A percentile compares a stretch with the other conserved stretches of the same genome.
Conservation (phyloP, 345 rosid species). For the Eutrema japonicum region DNA sequence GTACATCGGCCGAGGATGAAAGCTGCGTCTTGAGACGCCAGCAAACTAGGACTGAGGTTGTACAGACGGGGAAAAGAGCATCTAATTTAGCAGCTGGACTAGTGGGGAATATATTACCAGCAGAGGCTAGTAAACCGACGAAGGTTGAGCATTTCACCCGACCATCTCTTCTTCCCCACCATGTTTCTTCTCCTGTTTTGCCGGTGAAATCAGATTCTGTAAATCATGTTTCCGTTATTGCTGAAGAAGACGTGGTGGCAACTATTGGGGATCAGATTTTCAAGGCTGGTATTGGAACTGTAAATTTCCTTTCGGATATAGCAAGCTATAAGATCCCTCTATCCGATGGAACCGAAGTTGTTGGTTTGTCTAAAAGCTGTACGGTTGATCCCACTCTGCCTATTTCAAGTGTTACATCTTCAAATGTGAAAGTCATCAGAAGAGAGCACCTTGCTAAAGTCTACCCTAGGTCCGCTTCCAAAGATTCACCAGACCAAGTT, state of each 20-base stretch:
- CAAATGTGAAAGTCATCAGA: slow-evolving; percentile 57
- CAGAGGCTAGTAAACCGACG: slow-evolving; percentile 46
- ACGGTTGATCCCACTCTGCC: slow-evolving; percentile 62
- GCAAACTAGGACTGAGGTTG: slow-evolving; percentile 50
- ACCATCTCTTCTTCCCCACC: slow-evolving; percentile 46
- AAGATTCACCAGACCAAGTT: slow-evolving; percentile 44
- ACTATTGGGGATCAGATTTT: slow-evolving; percentile 65
- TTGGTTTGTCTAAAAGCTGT: slow-evolving; percentile 48
- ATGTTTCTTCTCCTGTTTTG: slow-evolving; percentile 52
- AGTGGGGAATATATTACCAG: slow-evolving; percentile 43
- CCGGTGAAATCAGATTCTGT: slow-evolving; percentile 51
- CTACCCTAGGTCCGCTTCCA: slow-evolving; percentile 52
- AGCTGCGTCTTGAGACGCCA: slow-evolving; percentile 65
- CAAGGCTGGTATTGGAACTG: slow-evolving; percentile 74
- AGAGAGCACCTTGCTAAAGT: slow-evolving; percentile 59
- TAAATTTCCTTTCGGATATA: slow-evolving; percentile 66
- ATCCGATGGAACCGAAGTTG: slow-evolving; percentile 53
- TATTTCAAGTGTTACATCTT: slow-evolving; percentile 51
- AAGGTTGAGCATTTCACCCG: slow-evolving; percentile 46
- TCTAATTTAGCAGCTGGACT: slow-evolving; percentile 48
- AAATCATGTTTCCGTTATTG: slow-evolving; percentile 51
- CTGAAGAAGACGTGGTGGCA: slow-evolving; percentile 47
- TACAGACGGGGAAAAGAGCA: slow-evolving; percentile 53
- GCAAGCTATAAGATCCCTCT: slow-evolving; percentile 69
- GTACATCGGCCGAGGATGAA: slow-evolving; percentile 84